A percentile compares a stretch with the other conserved stretches of the same genome.
These are phyloP conservation scores for Xerocomus brunneocitrinus DNA, from an alignment of 768 basidiomycete species.

Conservation along the genomic window DNA sequence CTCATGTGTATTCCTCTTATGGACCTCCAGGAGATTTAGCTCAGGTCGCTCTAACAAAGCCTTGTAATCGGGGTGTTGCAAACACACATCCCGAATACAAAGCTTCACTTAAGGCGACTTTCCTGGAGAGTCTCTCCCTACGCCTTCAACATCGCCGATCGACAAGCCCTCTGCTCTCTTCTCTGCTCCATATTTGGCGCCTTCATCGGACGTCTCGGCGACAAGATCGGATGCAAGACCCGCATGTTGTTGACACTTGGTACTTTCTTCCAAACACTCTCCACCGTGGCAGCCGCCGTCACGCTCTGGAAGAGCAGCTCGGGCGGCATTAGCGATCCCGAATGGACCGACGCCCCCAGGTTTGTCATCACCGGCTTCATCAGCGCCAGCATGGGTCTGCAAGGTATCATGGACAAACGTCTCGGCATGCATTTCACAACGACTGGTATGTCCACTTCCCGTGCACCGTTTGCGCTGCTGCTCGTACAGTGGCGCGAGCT, in stretches of 20 bases:
- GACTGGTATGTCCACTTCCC: slow-evolving; percentile 46
- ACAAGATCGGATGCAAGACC: slow-evolving; percentile 67
- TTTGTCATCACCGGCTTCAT: slow-evolving; percentile 75
- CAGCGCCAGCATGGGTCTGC: slow-evolving; percentile 71
- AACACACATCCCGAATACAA: too few species aligned
- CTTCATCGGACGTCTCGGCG: slow-evolving; percentile 80
- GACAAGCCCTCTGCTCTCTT: slow-evolving; percentile 78
- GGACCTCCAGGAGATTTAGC: too few species aligned
- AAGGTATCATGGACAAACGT: slow-evolving; percentile 82
- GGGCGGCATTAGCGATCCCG: slow-evolving; percentile 51
- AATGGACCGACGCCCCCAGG: slow-evolving; percentile 64
- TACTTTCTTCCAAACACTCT: slow-evolving; percentile 67
- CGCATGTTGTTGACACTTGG: slow-evolving; percentile 71
- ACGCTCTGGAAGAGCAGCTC: slow-evolving; percentile 67
- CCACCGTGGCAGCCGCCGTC: slow-evolving; percentile 72
- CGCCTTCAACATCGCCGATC: slow-evolving; percentile 75
- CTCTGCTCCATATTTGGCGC: slow-evolving; percentile 73
- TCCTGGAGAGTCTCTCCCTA: slow-evolving; percentile 2
- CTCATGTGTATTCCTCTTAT: too few species aligned
- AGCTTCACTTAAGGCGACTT: too few species aligned
- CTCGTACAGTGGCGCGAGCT: slow-evolving; percentile 74
- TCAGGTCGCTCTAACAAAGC: too few species aligned
- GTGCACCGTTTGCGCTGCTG: background rate
- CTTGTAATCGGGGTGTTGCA: too few species aligned
- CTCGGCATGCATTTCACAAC: slow-evolving; percentile 76